phyloP scores from a whole-genome alignment of 768 basidiomycete species.

The Collybia sp. region DNA sequence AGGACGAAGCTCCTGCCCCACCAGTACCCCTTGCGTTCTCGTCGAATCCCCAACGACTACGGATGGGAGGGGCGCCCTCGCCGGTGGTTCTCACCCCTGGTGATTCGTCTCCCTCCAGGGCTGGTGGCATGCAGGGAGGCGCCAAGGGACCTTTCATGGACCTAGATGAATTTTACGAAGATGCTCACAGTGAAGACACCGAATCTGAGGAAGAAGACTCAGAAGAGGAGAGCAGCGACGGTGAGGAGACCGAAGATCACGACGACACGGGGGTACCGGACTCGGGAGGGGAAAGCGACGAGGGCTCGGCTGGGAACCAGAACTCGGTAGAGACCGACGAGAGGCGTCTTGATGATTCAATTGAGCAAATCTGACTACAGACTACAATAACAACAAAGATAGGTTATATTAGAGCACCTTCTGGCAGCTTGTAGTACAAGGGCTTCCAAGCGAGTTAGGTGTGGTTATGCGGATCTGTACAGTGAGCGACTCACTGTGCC shows the following conservation, averaged over 20 bases:
- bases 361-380: neutral
- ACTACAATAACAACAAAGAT: conserved; percentile 9
- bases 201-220: conserved; percentile 19
- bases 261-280: conserved; percentile 24
- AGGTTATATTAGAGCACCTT: conserved; percentile 32
- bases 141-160: conserved; percentile 49
- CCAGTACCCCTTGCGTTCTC: conserved; percentile 34
- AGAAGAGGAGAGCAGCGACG: conserved; percentile 17
- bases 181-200: conserved; percentile 26
- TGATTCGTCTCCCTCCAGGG: conserved; percentile 37
- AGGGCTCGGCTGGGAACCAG: conserved; percentile 10
- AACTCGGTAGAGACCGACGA: conserved; percentile 7
- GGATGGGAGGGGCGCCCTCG: conserved; percentile 24
- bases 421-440: conserved; percentile 49
- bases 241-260: conserved; percentile 18
- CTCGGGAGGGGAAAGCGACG: conserved; percentile 15
- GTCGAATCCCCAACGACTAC: conserved; percentile 20
- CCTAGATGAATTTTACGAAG: conserved; percentile 75
- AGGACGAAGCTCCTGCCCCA: conserved; percentile 33
- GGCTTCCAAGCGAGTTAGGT: conserved; percentile 26
- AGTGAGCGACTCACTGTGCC: conserved; percentile 43
- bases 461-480: neutral
- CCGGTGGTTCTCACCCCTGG: conserved; percentile 56
- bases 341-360: conserved; percentile 3
- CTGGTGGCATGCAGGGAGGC: conserved; percentile 24